Evolutionary conservation across 2,329 filamentous ascomycete species (phyloP), one percentile per base, ranked within the genome.

Genomic region (Epichloe hybrida): DNA sequence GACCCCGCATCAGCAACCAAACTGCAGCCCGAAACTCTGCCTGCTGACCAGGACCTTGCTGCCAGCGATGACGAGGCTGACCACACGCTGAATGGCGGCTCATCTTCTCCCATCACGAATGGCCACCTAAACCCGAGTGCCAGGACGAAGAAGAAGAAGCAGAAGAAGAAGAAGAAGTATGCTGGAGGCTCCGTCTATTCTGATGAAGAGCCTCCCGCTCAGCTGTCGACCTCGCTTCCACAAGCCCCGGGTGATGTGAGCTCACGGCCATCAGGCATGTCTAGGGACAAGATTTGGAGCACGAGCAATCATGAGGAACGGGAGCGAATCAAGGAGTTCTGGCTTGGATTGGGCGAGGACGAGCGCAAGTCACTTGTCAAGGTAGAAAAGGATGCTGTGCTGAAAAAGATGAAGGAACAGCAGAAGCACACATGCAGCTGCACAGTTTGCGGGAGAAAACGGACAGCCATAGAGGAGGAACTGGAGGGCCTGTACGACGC

Each of bases 391-490:
- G 91, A 98, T 68, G 91, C 93, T 7, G 93, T 98, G 0, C 72
- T 98, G 51, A 89, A 88, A 64, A 98, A 98, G 74, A 98, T 98
- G 93, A 98, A 98, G 75, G 93, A 98, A 69, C 93, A 98, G 68
- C 93, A 98, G 68, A 97, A 97, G 69, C 90, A 97, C 66, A 97
- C 91, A 2, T 98, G 93, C 73, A 96, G 90, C 66, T 98, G 93
- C 69, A 94, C 89, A 4, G 91, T 98, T 40, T 98, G 93, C 67
- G 93, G 93, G 49, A 81, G 93, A 57, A 98, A 98, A 72, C 82
- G 93, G 50, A 95, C 86, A 12, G 93, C 93, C 39, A 98, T 98
- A 59, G 93, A 98, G 69, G 93, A 98, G 69, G 93, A 98, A 68
- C 75, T 98, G 12, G 93, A 98, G 65, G 90, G 95, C 17, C 78